Evolutionary conservation across 257 asterid species (phyloP).

Genomic region (Rubia yunnanensis): DNA sequence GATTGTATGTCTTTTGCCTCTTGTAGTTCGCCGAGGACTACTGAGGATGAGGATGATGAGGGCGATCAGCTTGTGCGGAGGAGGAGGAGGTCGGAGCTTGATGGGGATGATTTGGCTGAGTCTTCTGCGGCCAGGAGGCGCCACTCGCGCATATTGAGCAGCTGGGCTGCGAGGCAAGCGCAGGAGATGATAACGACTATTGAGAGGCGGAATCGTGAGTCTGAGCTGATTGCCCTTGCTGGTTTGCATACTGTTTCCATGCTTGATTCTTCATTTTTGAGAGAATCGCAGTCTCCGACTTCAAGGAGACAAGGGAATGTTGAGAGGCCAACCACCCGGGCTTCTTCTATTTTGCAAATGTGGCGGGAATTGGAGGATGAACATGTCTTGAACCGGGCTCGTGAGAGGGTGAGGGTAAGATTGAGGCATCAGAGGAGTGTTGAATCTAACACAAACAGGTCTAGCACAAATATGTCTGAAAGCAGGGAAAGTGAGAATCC

Average conservation of each 20-base stretch:
- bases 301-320: constrained; percentile 65
- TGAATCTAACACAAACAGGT: constrained; percentile 43
- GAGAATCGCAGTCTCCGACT: constrained; percentile 79
- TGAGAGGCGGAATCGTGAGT: constrained; percentile 84
- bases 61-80: constrained; percentile 74
- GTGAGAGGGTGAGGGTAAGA: constrained; percentile 67
- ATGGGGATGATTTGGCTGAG: constrained; percentile 90
- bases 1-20: constrained; percentile 87
- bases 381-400: constrained; percentile 49
- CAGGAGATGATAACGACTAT: constrained; percentile 84
- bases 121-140: constrained; percentile 92
- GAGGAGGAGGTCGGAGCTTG: constrained; percentile 90
- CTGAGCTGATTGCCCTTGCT: constrained; percentile 83
- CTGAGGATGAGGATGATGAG: constrained; percentile 77
- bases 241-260: constrained; percentile 81
- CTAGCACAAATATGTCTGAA: constrained; percentile 40
- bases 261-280: constrained; percentile 79
- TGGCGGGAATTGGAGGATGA: constrained; percentile 96
- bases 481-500: constrained; percentile 52
- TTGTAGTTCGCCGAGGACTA: constrained; percentile 63
- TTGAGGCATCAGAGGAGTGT: constrained; percentile 58
- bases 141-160: constrained; percentile 71
- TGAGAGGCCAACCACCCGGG: constrained; percentile 69
- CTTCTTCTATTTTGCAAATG: constrained; percentile 84
- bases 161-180: constrained; percentile 88